Base-by-base conservation (phyloP, 805 yeast species). In the Tetrapisispora nanseiensis region DNA sequence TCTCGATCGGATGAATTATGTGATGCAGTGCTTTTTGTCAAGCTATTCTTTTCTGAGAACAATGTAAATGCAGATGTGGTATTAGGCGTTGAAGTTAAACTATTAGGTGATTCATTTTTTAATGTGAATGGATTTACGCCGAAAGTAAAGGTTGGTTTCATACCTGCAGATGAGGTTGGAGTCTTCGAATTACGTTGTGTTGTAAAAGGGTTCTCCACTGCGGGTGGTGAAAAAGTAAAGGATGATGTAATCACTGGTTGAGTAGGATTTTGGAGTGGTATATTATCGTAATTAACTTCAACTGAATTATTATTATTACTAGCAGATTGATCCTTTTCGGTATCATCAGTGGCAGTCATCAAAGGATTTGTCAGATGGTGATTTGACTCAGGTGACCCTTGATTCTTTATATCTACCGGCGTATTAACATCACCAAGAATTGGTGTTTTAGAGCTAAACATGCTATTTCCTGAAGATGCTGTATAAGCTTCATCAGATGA, bases 171-270 rank as follows among this genome's bases (percentile, higher is more conserved):
- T 16, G 49, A 22, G 13, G 37, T 13, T 22, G 39, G 37, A 20
- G 28, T 16, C 21, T 16, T 37, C 30, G 8, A 18, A 21, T 24
- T 19, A n/a, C 20, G 22, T 13, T 40, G 39, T 7, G 51, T 44
- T 6, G 55, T 49, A 28, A 51, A 53, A 18, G 57, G 57, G 31
- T 53, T 53, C 7, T 34, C 37, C 13, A 21, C 33, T 8, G 34
- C 20, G 4, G 37, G 9, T 1, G 51, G 18, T 28, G 38, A 39
- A 15, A 45, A 39, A 31, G 40, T n/a, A 27, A 45, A 44, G 3
- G 51, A 40, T 34, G 48, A 20, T 29, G 44, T 26, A 43, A 21
- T 16, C 43, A 40, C 42, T 43, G 33, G 26, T 43, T 48, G 29
- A 43, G 39, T 22, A 45, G 31, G 11, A 20, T 19, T 36, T 13